phyloP scores from a whole-genome alignment of 345 rosid genomes.

The Brassica carinata region DNA sequence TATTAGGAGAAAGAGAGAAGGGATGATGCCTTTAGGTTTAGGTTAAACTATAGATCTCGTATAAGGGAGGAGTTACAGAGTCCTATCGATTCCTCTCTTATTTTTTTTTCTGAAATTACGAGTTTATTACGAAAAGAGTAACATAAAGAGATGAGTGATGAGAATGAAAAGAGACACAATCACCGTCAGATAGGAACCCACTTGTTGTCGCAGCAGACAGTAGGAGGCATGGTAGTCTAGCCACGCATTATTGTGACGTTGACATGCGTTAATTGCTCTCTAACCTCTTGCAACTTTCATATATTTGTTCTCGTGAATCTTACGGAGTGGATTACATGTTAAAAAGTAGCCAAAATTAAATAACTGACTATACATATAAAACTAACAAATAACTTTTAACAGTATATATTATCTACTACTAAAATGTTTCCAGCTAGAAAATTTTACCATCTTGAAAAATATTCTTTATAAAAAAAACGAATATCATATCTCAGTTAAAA shows the following conservation, averaged over 20 bases:
- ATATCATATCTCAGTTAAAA: too few species aligned
- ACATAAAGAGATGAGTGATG: neutral
- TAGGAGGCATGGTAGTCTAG: conserved; percentile 4
- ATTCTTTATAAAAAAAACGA: too few species aligned
- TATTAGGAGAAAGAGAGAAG: neutral
- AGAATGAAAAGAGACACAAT: conserved; percentile 1
- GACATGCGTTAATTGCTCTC: conserved; percentile 6
- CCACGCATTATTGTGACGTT: conserved; percentile 15
- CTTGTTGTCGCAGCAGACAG: conserved; percentile 17
- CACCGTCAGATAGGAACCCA: conserved; percentile 21
- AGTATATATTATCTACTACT: too few species aligned
- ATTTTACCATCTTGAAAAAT: too few species aligned
- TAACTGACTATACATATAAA: too few species aligned
- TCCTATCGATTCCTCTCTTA: neutral
- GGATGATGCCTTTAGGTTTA: neutral
- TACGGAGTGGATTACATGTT: too few species aligned
- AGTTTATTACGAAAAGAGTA: conserved; percentile 6
- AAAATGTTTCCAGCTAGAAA: too few species aligned
- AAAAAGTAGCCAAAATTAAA: too few species aligned
- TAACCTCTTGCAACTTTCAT: neutral
- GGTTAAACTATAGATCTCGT: neutral
- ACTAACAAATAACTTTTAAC: too few species aligned
- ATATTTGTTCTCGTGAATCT: neutral
- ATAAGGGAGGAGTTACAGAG: neutral
- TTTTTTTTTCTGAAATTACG: neutral